Base-by-base conservation (phyloP, 2,329 filamentous ascomycete genomes). In the Fusarium sp. region DNA sequence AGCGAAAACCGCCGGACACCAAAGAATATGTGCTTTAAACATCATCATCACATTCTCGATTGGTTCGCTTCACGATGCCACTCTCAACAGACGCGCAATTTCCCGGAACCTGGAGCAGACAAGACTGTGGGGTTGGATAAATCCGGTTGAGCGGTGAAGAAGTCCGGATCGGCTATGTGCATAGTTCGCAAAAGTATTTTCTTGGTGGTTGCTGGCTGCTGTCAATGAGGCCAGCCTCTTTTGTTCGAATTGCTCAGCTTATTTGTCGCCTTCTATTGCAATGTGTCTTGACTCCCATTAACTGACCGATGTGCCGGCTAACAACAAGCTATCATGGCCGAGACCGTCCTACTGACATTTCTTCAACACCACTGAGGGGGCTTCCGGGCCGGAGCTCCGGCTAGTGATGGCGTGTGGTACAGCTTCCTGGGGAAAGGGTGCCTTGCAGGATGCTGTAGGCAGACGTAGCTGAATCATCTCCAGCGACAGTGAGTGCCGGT, bases 61-160 rank as follows among this genome's bases (percentile, higher is more conserved):
- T 68, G 64, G 72, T 22, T 72, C 70, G 70, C 67, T 69, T 72
- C 68, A 22, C 9, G 20, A 41, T 60, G 45, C 59, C 48, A 45
- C 43, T 13, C 66, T 45, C 41, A 48, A 50, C 35, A 35, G n/a
- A 56, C 29, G 61, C 63, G 69, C 64, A 75, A 71, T 75, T 75
- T 76, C 67, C 72, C 67, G 59, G 41, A 43, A 39, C 50, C 43
- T 65, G 37, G 56, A 56, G 64, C 63, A 56, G 67, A 52, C 5
- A 27, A 31, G 48, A 66, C n/a, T 69, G 64, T 68, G 72, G 64
- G 61, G 65, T 64, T 77, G 68, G 74, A 57, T 71, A 76, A 71
- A 71, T 66, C 64, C 69, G 70, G 74, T 37, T 67, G 64, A 67
- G 76, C 76, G 76, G 76, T 77, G 74, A 76, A 56, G 65, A 63